Percentiles rank a stretch among this genome's conserved stretches.
Conservation (phyloP, 2,329 filamentous ascomycete genomes). For the Aspergillus cejpii region DNA sequence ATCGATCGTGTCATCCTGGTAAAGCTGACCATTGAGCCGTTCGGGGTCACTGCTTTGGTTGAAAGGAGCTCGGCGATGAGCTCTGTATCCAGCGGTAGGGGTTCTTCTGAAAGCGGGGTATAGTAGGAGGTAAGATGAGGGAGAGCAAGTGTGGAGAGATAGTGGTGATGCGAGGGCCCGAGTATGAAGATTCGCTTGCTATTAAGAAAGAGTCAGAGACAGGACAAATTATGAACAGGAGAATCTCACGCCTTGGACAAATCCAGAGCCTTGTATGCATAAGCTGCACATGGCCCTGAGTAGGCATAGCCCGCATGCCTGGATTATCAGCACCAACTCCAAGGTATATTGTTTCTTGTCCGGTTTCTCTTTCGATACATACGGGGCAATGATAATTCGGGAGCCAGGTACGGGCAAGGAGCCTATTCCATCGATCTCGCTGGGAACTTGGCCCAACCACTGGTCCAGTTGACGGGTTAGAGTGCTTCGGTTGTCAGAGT, state of each 20-base stretch:
- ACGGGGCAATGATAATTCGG: slow-evolving; percentile 88
- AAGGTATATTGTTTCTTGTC: not conserved
- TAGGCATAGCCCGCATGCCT: slow-evolving; percentile 93
- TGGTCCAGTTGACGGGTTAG: slow-evolving; percentile 64
- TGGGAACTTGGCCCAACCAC: slow-evolving; percentile 67
- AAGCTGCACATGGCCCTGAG: slow-evolving; percentile 86
- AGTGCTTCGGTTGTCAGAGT: slow-evolving; percentile 54
- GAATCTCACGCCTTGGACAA: slow-evolving; percentile 60
- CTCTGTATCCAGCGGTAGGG: slow-evolving; percentile 41
- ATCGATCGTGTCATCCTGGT: slow-evolving; percentile 54
- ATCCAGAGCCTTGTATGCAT: slow-evolving; percentile 87
- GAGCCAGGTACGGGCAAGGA: slow-evolving; percentile 65
- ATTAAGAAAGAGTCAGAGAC: slow-evolving; percentile 8
- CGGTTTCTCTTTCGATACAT: slow-evolving; percentile 36
- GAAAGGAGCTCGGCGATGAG: slow-evolving; percentile 36
- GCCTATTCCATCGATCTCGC: slow-evolving; percentile 56
- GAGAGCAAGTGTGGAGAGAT: slow-evolving; percentile 69
- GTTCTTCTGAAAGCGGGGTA: slow-evolving; percentile 40
- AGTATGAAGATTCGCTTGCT: slow-evolving; percentile 86
- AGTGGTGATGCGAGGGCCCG: slow-evolving; percentile 84
- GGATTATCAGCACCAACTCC: slow-evolving; percentile 14
- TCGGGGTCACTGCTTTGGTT: slow-evolving; percentile 24
- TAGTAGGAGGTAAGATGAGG: slow-evolving; percentile 57
- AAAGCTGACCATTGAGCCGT: slow-evolving; percentile 33
- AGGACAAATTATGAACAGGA: not conserved